Evolutionary conservation across 2,329 filamentous ascomycete species (phyloP).

Genomic region (Alternaria gaisen): DNA sequence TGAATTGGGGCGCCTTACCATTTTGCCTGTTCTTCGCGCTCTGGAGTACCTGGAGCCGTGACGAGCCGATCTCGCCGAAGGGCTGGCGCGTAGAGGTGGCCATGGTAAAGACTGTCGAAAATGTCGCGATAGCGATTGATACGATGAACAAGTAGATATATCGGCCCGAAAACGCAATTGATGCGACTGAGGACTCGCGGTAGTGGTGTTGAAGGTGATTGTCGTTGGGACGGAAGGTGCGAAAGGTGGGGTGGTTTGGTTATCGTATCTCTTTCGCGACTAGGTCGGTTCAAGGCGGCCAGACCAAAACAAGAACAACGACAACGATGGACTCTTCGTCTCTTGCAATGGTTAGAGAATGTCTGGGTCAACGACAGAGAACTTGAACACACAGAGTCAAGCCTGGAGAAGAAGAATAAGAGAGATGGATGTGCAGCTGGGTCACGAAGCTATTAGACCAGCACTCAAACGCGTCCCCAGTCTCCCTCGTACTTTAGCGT

Average conservation of each 20-base stretch:
- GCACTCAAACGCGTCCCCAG: conserved; percentile 31
- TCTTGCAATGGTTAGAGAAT: background rate
- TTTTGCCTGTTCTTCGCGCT: conserved; percentile 81
- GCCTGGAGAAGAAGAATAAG: conserved; percentile 19
- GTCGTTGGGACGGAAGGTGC: conserved; percentile 12
- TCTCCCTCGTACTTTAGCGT: conserved; percentile 31
- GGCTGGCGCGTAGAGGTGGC: conserved; percentile 70
- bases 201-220: conserved; percentile 10
- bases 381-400: background rate
- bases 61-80: conserved; percentile 75
- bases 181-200: background rate
- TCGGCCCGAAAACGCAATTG: conserved; percentile 5
- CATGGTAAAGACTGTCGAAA: conserved; percentile 29
- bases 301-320: conserved; percentile 2
- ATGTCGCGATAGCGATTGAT: conserved; percentile 3
- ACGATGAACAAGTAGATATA: background rate
- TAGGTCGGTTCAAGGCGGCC: conserved; percentile 6
- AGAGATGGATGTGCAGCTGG: conserved; percentile 21
- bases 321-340: background rate
- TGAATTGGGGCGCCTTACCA: conserved; percentile 52
- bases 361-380: background rate
- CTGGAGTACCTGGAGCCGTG: conserved; percentile 74
- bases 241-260: conserved; percentile 22
- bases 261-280: conserved; percentile 19
- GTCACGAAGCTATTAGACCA: conserved; percentile 24